Evolutionary conservation across 345 rosid genomes (phyloP).

Genomic region (Camelina laxa): DNA sequence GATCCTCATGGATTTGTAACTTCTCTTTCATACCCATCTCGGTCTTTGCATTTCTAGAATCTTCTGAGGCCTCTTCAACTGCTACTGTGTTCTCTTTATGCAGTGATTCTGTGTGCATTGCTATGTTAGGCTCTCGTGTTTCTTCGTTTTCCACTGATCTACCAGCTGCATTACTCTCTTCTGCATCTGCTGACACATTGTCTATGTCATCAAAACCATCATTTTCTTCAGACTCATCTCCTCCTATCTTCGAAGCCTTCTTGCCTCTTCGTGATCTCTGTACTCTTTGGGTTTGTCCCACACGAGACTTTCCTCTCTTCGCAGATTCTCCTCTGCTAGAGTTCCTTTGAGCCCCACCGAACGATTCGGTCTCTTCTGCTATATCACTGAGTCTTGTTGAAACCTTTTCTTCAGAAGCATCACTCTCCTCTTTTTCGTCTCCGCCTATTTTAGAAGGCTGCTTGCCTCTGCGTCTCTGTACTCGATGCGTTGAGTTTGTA

Average conservation of each 20-base stretch:
- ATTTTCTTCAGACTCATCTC: constrained; percentile 59
- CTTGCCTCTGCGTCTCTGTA: constrained; percentile 53
- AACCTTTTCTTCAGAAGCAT: constrained; percentile 44
- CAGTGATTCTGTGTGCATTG: constrained; percentile 35
- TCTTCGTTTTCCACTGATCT: constrained; percentile 37
- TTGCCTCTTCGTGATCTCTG: constrained; percentile 46
- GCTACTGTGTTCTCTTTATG: constrained; percentile 35
- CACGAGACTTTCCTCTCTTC: constrained; percentile 33
- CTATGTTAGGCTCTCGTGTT: constrained; percentile 31
- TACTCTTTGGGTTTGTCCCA: constrained; percentile 40
- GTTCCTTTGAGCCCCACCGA: constrained; percentile 24
- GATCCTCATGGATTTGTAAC: constrained; percentile 62
- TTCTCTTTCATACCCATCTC: constrained; percentile 30
- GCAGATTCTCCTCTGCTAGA: constrained; percentile 35
- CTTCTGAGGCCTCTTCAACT: constrained; percentile 40
- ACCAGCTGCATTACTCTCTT: constrained; percentile 34
- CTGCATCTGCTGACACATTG: constrained; percentile 3
- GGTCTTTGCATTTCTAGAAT: constrained; percentile 11
- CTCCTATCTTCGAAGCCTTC: constrained; percentile 57
- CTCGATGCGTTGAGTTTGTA: constrained; percentile 45
- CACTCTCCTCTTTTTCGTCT: constrained; percentile 57
- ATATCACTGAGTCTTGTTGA: constrained; percentile 30
- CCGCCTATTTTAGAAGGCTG: constrained; percentile 61
- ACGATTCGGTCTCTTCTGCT: constrained; percentile 28
- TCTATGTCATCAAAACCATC: constrained; percentile 41